These are phyloP conservation scores for Sarocladium strictum DNA, from an alignment of 2,329 filamentous ascomycete genomes.

Conservation along the genomic window DNA sequence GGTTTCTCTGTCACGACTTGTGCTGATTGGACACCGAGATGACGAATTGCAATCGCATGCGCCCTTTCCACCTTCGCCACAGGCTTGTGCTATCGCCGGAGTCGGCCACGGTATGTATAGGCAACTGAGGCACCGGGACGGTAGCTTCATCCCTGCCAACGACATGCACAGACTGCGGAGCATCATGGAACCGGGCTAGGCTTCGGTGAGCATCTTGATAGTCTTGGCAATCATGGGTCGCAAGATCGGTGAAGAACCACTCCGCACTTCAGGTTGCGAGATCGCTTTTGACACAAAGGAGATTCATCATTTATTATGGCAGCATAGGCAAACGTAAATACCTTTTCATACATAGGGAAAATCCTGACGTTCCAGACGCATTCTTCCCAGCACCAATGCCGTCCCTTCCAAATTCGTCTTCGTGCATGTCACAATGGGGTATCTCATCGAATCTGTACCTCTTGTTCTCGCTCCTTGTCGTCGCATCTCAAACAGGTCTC, in stretches of 20 bases:
- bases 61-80: no score
- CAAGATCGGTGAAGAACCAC: neutral
- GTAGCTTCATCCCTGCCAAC: no score
- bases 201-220: conserved; percentile 1
- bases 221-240: conserved; percentile 5
- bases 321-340: neutral
- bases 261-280: neutral
- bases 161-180: no score
- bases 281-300: neutral
- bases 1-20: no score
- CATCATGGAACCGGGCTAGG: neutral
- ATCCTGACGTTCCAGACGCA: neutral
- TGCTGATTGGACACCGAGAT: no score
- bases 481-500: neutral
- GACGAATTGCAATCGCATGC: no score
- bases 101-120: no score
- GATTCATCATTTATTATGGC: neutral
- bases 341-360: neutral
- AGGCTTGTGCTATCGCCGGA: no score
- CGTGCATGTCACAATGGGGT: neutral
- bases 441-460: neutral
- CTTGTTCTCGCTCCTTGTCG: neutral
- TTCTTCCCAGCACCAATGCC: neutral
- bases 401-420: neutral
- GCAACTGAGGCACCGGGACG: no score